Percentiles rank a stretch among this genome's conserved stretches.
Conservation (phyloP, 2,329 filamentous ascomycete species). For the Zymoseptoria crescenta region DNA sequence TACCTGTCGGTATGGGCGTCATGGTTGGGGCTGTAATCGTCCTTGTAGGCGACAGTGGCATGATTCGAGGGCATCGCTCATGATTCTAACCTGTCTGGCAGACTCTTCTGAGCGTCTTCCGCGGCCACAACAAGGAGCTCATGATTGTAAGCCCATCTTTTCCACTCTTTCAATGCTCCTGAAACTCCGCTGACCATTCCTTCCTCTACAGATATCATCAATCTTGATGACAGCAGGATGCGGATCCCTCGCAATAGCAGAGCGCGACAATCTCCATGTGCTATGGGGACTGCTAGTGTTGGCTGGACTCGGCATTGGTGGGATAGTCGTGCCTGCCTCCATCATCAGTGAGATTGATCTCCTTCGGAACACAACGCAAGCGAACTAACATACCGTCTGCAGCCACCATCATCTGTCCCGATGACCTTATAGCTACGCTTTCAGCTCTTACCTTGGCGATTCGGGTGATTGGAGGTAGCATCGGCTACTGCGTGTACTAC, state of each 20-base stretch:
- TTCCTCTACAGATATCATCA: conserved; percentile 35
- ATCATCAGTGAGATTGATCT: conserved; percentile 43
- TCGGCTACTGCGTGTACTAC: conserved; percentile 40
- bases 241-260: conserved; percentile 26
- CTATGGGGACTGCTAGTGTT: conserved; percentile 35
- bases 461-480: conserved; percentile 58
- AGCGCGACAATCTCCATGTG: conserved; percentile 23
- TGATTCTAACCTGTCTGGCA: not conserved
- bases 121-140: conserved; percentile 52
- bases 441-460: conserved; percentile 62
- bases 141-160: conserved; percentile 39
- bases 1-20: conserved; percentile 58
- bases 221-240: conserved; percentile 57
- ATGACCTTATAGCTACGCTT: conserved; percentile 62
- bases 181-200: not conserved
- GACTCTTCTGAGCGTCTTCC: conserved; percentile 48
- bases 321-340: conserved; percentile 58
- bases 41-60: conserved; percentile 26
- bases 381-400: not conserved
- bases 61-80: not conserved
- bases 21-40: conserved; percentile 53
- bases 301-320: conserved; percentile 58
- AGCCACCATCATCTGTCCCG: conserved; percentile 59
- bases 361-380: not conserved
- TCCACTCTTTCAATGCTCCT: not conserved